phyloP scores from a whole-genome alignment of 495 filamentous ascomycete species.

The Physcia stellaris region DNA sequence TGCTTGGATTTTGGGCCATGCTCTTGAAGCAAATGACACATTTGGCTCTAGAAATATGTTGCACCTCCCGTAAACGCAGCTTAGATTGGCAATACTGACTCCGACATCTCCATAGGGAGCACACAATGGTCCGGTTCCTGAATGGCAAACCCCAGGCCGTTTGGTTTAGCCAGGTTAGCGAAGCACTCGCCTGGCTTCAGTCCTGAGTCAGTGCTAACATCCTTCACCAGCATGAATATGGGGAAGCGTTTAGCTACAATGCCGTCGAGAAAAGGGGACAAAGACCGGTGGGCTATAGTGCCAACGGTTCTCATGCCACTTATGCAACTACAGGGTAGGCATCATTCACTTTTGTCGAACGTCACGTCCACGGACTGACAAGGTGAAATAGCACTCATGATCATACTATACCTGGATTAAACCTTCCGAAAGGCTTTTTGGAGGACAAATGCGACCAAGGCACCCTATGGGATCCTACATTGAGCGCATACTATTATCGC shows the following conservation, averaged over 20 bases:
- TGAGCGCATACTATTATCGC: slow-evolving; percentile 36
- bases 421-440: slow-evolving; percentile 43
- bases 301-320: slow-evolving; percentile 44
- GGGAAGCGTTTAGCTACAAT: slow-evolving; percentile 48
- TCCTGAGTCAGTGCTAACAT: background rate
- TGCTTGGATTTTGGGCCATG: slow-evolving; percentile 3
- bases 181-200: background rate
- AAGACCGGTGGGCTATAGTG: slow-evolving; percentile 39
- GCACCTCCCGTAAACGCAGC: no score
- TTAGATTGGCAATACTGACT: no score
- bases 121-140: slow-evolving; percentile 54
- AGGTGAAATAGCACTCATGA: slow-evolving; percentile 32
- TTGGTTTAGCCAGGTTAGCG: slow-evolving; percentile 32
- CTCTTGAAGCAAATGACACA: slow-evolving; percentile 15
- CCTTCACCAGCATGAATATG: slow-evolving; percentile 42
- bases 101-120: no score
- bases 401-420: slow-evolving; percentile 51
- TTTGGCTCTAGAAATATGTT: no score
- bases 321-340: slow-evolving; percentile 38
- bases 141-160: slow-evolving; percentile 41
- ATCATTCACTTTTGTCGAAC: no score
- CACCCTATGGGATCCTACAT: slow-evolving; percentile 38
- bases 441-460: slow-evolving; percentile 48
- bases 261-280: slow-evolving; percentile 37
- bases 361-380: no score